phyloP scores from a whole-genome alignment of 352 stramenopile genomes.

The Pythium sp. region DNA sequence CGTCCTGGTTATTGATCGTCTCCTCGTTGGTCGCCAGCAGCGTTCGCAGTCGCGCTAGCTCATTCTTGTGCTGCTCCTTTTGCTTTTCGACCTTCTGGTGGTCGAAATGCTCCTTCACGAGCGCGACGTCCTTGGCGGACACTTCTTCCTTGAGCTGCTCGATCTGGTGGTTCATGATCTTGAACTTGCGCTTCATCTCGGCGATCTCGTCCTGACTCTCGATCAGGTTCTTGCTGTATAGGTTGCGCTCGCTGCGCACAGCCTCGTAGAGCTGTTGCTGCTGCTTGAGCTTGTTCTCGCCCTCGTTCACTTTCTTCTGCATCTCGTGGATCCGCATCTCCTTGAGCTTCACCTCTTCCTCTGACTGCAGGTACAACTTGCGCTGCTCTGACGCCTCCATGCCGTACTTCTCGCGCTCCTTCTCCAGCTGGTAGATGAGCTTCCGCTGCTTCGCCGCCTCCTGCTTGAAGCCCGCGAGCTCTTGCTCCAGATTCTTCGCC shows the following conservation, averaged over 20 bases:
- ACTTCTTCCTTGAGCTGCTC: constrained; percentile 97
- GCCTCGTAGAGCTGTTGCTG: constrained; percentile 96
- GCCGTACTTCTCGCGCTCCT: constrained; percentile 91
- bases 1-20: constrained; percentile 93
- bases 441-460: constrained; percentile 89
- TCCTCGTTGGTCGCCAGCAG: constrained; percentile 89
- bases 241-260: constrained; percentile 92
- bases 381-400: constrained; percentile 84
- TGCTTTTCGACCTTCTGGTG: constrained; percentile 95
- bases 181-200: constrained; percentile 97
- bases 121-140: constrained; percentile 91
- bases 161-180: constrained; percentile 96
- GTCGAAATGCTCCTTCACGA: constrained; percentile 96
- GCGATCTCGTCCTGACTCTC: constrained; percentile 95
- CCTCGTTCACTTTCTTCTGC: constrained; percentile 88
- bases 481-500: constrained; percentile 81
- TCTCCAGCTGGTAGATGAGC: constrained; percentile 90
- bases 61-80: constrained; percentile 92
- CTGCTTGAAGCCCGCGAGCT: constrained; percentile 79
- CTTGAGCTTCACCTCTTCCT: constrained; percentile 80
- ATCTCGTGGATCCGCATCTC: constrained; percentile 82
- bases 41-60: constrained; percentile 88
- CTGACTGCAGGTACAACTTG: constrained; percentile 77
- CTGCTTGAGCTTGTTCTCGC: constrained; percentile 94
- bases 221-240: constrained; percentile 96